Conservation (phyloP, 768 basidiomycete genomes). For the Asterophora lycoperdoides region DNA sequence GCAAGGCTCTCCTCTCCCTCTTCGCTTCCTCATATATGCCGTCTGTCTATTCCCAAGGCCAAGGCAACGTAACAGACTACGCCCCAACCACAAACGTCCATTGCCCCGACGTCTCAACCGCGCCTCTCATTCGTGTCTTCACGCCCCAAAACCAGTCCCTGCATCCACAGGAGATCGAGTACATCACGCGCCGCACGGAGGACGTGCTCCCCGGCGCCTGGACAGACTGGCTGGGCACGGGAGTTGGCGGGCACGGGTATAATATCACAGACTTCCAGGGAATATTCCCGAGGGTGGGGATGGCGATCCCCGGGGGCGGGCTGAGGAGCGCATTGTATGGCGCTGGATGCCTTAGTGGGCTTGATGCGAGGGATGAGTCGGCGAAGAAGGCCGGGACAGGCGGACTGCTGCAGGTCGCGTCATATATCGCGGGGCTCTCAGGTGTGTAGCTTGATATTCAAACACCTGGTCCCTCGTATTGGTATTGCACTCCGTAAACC, state of each 20-base stretch:
- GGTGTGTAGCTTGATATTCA: constrained; percentile 32
- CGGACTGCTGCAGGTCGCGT: constrained; percentile 65
- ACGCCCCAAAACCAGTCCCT: constrained; percentile 48
- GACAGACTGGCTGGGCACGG: constrained; percentile 54
- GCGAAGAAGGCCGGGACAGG: constrained; percentile 58
- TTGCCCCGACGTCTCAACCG: constrained; percentile 47
- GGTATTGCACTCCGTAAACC: too few relatives aligned
- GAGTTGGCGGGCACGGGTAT: constrained; percentile 52
- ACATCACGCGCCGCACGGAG: constrained; percentile 40
- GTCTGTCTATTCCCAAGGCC: constrained; percentile 20
- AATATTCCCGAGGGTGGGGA: constrained; percentile 48
- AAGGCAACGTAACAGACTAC: constrained; percentile 41
- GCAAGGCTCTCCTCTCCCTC: constrained; percentile 8
- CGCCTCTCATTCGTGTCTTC: constrained; percentile 48
- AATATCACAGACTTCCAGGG: constrained; percentile 37
- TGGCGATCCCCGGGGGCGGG: constrained; percentile 71
- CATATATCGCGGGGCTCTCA: constrained; percentile 65
- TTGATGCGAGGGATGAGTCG: constrained; percentile 60
- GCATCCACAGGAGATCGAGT: constrained; percentile 44
- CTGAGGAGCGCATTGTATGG: constrained; percentile 64
- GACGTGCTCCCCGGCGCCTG: constrained; percentile 45
- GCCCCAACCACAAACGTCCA: constrained; percentile 45
- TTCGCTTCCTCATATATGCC: constrained; percentile 14
- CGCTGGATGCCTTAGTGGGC: constrained; percentile 51
- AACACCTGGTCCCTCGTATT: background rate